A percentile compares a stretch with the other conserved stretches of the same genome.
Evolutionary conservation across 495 filamentous ascomycete genomes (phyloP).

Genomic region (Xeromyces bisporus): DNA sequence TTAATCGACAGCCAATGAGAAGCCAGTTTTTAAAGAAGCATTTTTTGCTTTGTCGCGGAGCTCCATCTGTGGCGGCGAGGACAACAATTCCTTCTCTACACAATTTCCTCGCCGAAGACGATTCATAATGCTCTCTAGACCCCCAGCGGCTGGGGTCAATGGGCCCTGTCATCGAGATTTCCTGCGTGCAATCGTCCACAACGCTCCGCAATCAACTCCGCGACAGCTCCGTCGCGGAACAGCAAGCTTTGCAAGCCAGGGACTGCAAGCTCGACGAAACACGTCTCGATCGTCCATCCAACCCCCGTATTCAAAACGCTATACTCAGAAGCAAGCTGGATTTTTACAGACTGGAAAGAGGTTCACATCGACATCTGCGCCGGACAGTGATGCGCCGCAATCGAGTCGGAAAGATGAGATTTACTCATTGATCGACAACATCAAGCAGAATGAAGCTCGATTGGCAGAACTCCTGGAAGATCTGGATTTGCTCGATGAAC

Average conservation of each 20-base stretch:
- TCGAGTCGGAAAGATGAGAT: slow-evolving; percentile 13
- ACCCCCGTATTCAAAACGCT: not conserved
- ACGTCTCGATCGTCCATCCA: slow-evolving; percentile 2
- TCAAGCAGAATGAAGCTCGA: slow-evolving; percentile 19
- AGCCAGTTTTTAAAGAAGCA: not conserved
- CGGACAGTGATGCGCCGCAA: slow-evolving; percentile 5
- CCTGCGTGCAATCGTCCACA: slow-evolving; percentile 8
- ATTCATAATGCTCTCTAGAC: slow-evolving; percentile 20
- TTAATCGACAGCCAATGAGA: slow-evolving; percentile 24
- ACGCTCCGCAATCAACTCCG: slow-evolving; percentile 7
- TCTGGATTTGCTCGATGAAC: slow-evolving; percentile 15
- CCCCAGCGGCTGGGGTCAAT: slow-evolving; percentile 15
- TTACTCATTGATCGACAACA: slow-evolving; percentile 22
- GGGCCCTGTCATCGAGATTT: slow-evolving; percentile 13
- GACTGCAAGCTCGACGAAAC: slow-evolving; percentile 6
- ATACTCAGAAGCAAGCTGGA: not conserved
- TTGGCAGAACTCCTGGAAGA: slow-evolving; percentile 22
- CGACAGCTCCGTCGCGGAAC: slow-evolving; percentile 16
- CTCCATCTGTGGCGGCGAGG: slow-evolving; percentile 7
- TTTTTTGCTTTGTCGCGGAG: slow-evolving; percentile 8
- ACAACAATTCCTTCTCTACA: slow-evolving; percentile 6
- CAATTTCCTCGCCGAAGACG: slow-evolving; percentile 2
- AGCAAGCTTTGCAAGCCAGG: slow-evolving; percentile 7
- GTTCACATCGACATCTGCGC: slow-evolving; percentile 12
- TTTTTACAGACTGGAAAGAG: slow-evolving; percentile 6